Evolutionary conservation across 2,329 filamentous ascomycete genomes (phyloP).

Genomic region (Colletotrichum paranaense): DNA sequence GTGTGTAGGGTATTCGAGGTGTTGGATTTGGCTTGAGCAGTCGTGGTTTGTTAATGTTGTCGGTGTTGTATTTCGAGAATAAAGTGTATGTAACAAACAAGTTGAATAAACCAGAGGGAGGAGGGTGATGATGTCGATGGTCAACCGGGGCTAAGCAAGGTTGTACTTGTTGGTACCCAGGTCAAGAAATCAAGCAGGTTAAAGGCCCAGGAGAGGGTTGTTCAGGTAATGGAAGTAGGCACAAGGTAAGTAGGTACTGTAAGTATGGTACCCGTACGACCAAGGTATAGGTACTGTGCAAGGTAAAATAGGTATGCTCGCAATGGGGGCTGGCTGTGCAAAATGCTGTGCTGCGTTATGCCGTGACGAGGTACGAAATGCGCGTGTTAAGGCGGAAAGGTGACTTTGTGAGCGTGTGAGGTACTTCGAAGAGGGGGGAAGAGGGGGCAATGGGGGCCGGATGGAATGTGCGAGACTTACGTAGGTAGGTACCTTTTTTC

Average conservation of each 20-base stretch:
- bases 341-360: conserved; percentile 1
- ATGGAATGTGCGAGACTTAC: conserved; percentile 5
- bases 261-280: too few species aligned
- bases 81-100: not conserved
- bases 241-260: not conserved
- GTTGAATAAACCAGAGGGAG: not conserved
- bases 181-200: not conserved
- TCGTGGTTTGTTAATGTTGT: not conserved
- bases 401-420: not conserved
- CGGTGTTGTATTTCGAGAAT: not conserved
- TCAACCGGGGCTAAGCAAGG: not conserved
- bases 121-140: not conserved
- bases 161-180: not conserved
- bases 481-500: conserved; percentile 30
- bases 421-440: not conserved
- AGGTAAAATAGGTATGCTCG: not conserved
- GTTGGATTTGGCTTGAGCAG: not conserved
- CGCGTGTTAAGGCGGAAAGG: too few species aligned
- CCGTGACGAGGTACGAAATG: not conserved
- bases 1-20: not conserved
- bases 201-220: not conserved
- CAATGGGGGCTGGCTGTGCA: not conserved
- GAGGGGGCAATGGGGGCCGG: not conserved
- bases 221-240: not conserved
- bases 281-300: too few species aligned